phyloP scores from a whole-genome alignment of 208 protist species.

The Polymyxa betae region DNA sequence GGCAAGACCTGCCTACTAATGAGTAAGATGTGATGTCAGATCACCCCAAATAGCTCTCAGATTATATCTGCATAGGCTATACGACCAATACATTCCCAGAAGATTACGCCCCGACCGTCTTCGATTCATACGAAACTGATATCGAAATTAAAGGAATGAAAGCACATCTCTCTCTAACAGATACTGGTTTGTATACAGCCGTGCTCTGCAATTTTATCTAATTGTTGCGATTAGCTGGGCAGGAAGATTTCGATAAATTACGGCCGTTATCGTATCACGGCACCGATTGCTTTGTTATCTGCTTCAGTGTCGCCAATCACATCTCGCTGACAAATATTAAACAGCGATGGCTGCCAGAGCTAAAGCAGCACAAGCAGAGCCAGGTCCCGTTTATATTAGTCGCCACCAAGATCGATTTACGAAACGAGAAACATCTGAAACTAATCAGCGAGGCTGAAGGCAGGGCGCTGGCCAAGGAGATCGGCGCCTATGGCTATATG shows the following conservation, averaged over 20 bases:
- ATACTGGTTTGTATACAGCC: constrained; percentile 50
- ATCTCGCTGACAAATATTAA: constrained; percentile 53
- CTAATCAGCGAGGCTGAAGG: constrained; percentile 25
- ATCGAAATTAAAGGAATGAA: constrained; percentile 23
- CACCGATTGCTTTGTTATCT: constrained; percentile 61
- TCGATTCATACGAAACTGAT: constrained; percentile 59
- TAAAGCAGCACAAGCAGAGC: background rate
- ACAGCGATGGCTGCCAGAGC: constrained; percentile 52
- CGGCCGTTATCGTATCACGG: constrained; percentile 61
- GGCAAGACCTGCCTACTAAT: constrained; percentile 64
- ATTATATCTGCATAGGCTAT: constrained; percentile 3
- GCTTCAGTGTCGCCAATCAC: constrained; percentile 57
- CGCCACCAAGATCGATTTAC: constrained; percentile 57
- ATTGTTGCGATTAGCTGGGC: constrained; percentile 39
- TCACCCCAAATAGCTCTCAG: background rate
- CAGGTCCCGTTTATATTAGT: constrained; percentile 54
- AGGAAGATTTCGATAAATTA: constrained; percentile 66
- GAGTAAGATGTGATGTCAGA: background rate
- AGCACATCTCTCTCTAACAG: constrained; percentile 58
- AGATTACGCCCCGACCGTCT: constrained; percentile 65
- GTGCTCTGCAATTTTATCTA: background rate
- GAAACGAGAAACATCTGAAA: background rate
- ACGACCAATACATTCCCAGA: constrained; percentile 58
- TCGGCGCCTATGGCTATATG: constrained; percentile 52
- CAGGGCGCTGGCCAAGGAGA: constrained; percentile 46